Evolutionary conservation across 164 flowering plant species (phyloP).

Genomic region (Vitis labrusca): DNA sequence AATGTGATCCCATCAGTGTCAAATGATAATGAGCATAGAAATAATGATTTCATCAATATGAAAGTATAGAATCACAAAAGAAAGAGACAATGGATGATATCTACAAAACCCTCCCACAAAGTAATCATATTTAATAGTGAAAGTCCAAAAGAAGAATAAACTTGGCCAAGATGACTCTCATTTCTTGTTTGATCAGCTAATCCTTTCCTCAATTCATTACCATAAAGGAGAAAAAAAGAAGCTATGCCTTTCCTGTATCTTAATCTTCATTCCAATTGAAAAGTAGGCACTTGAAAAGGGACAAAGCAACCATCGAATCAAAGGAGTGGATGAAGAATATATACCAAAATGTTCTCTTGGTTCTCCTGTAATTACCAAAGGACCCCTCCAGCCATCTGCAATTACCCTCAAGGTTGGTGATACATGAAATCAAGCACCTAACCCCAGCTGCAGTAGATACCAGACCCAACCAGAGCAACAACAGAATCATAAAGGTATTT

Average conservation of each 20-base stretch:
- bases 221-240: neutral
- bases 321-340: constrained; percentile 14
- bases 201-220: constrained; percentile 6
- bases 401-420: neutral
- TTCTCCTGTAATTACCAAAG: constrained; percentile 6
- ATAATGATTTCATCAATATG: no score
- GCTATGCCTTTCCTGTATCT: constrained; percentile 15
- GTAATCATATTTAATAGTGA: no score
- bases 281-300: neutral
- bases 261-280: constrained; percentile 4
- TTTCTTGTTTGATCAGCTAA: constrained; percentile 9
- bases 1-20: no score
- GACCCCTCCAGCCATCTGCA: neutral
- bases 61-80: no score
- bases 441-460: no score
- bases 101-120: no score
- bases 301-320: constrained; percentile 15
- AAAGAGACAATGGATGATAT: no score
- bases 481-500: no score
- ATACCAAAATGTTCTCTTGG: constrained; percentile 9
- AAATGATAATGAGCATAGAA: no score
- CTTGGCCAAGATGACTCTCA: constrained; percentile 1
- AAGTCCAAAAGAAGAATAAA: neutral
- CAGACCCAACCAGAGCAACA: no score
- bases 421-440: no score